These are phyloP conservation scores for Sisymbrium altissimum DNA, from an alignment of 345 rosid species.

Conservation along the genomic window DNA sequence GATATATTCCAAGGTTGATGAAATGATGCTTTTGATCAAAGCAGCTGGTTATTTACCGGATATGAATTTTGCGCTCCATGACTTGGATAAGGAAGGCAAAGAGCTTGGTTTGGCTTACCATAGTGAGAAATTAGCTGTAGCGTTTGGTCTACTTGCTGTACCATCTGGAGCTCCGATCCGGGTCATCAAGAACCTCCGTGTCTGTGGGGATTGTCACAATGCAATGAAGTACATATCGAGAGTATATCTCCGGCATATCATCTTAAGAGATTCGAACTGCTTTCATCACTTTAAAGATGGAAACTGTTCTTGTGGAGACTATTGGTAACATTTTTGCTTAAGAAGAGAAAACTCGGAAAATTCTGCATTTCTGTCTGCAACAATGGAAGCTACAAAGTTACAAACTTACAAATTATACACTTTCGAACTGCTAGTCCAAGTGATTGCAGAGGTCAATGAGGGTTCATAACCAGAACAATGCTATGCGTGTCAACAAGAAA, in stretches of 20 bases:
- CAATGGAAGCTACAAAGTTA: slow-evolving; percentile 22
- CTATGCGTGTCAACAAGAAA: slow-evolving; percentile 19
- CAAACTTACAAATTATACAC: slow-evolving; percentile 19
- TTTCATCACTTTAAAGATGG: slow-evolving; percentile 88
- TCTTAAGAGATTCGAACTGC: slow-evolving; percentile 85
- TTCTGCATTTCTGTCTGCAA: slow-evolving; percentile 23
- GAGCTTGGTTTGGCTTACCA: slow-evolving; percentile 83
- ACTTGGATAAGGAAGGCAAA: slow-evolving; percentile 67
- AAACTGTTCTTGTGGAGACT: slow-evolving; percentile 87
- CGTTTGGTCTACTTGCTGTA: slow-evolving; percentile 64
- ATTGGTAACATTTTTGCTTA: slow-evolving; percentile 53
- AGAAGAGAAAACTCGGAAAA: slow-evolving; percentile 24
- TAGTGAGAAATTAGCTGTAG: slow-evolving; percentile 87
- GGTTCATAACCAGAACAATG: slow-evolving; percentile 28
- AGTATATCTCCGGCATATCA: slow-evolving; percentile 55
- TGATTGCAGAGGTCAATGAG: slow-evolving; percentile 23
- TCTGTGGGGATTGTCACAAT: slow-evolving; percentile 89
- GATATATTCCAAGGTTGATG: slow-evolving; percentile 70
- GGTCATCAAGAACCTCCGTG: slow-evolving; percentile 81
- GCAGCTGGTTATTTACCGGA: slow-evolving; percentile 77
- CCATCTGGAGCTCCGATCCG: slow-evolving; percentile 66
- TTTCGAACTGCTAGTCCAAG: slow-evolving; percentile 22
- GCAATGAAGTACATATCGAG: slow-evolving; percentile 77
- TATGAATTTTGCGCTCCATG: slow-evolving; percentile 67
- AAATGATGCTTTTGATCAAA: slow-evolving; percentile 61